phyloP scores from a whole-genome alignment of 2,329 filamentous ascomycete species.

The Hymenoscyphus scutula region DNA sequence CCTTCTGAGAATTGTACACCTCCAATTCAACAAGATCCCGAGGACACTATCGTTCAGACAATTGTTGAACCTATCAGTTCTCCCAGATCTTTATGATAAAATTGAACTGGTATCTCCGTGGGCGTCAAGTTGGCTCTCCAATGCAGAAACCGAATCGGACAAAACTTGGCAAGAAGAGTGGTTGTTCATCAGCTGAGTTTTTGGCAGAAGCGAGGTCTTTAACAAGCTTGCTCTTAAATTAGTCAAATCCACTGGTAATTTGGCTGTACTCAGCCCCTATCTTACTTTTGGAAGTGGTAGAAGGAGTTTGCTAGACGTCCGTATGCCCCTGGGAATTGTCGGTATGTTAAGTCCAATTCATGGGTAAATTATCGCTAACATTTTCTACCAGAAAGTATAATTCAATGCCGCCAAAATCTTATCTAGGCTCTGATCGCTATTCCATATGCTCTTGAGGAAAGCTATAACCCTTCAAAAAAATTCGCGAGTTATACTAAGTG shows the following conservation, averaged over 20 bases:
- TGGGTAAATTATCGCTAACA: background rate
- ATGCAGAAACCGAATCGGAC: background rate
- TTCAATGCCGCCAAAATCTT: background rate
- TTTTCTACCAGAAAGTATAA: background rate
- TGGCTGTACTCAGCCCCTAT: too few relatives aligned
- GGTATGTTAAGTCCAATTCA: background rate
- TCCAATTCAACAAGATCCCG: conserved; percentile 6
- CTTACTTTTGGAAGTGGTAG: background rate
- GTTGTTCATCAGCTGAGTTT: conserved; percentile 11
- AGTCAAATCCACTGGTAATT: background rate
- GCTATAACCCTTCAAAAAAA: too few relatives aligned
- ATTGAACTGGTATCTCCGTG: conserved; percentile 1
- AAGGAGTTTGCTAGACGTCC: background rate
- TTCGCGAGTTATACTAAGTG: background rate
- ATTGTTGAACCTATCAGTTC: background rate
- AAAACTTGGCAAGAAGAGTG: background rate
- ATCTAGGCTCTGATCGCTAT: background rate
- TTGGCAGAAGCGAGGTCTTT: conserved; percentile 1
- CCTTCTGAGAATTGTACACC: conserved; percentile 14
- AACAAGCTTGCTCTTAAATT: background rate
- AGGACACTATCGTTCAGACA: background rate
- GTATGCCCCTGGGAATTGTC: background rate
- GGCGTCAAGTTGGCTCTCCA: background rate
- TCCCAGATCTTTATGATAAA: conserved; percentile 5
- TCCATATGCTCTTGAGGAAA: background rate